Conservation (phyloP, 352 stramenopile genomes). For the Phytophthora fragariaefolia region DNA sequence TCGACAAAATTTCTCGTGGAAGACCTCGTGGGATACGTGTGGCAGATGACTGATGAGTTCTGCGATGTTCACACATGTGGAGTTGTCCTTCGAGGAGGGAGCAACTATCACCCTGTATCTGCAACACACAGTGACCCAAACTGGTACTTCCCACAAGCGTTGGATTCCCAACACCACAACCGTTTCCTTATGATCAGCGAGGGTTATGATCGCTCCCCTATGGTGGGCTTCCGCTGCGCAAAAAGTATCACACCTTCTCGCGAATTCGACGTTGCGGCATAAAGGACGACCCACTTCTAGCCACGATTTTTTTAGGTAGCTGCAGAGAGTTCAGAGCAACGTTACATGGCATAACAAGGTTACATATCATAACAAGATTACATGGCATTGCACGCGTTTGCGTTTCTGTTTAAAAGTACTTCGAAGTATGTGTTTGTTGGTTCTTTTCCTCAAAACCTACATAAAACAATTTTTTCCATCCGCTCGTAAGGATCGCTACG, state of each 20-base stretch:
- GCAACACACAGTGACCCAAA: slow-evolving; percentile 78
- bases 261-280: slow-evolving; percentile 18
- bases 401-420: too few species aligned
- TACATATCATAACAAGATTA: too few species aligned
- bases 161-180: slow-evolving; percentile 71
- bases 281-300: too few species aligned
- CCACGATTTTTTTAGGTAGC: too few species aligned
- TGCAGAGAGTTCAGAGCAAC: too few species aligned
- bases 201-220: slow-evolving; percentile 75
- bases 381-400: too few species aligned
- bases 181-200: slow-evolving; percentile 77
- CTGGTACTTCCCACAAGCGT: slow-evolving; percentile 87
- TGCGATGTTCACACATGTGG: slow-evolving; percentile 84
- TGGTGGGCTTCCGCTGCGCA: slow-evolving; percentile 81
- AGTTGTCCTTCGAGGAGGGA: slow-evolving; percentile 78
- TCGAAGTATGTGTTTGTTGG: too few species aligned
- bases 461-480: too few species aligned
- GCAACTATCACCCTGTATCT: slow-evolving; percentile 71
- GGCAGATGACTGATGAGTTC: slow-evolving; percentile 89
- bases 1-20: slow-evolving; percentile 62
- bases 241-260: slow-evolving; percentile 34
- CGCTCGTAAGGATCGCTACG: too few species aligned
- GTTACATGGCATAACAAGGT: too few species aligned
- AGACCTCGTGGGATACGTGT: slow-evolving; percentile 84
- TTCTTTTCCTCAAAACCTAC: too few species aligned